Evolutionary conservation across 2,329 filamentous ascomycete species (phyloP).

Genomic region (Pestalotiopsis sp.): DNA sequence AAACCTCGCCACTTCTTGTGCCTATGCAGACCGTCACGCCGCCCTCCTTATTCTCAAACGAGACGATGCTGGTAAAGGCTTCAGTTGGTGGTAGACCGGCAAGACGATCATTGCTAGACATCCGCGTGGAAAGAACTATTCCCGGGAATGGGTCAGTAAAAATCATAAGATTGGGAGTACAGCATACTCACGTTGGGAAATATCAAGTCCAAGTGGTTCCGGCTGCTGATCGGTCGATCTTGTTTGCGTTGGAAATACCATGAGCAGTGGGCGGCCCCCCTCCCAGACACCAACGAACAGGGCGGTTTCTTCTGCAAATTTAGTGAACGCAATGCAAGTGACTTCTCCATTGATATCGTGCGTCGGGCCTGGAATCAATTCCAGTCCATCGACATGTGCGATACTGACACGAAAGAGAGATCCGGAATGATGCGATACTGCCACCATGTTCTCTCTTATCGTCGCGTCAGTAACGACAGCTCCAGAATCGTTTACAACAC

Average conservation of each 20-base stretch:
- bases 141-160: neutral
- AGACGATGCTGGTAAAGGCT: constrained; percentile 49
- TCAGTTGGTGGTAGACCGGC: constrained; percentile 30
- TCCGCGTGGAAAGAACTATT: neutral
- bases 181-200: constrained; percentile 18
- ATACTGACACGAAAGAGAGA: constrained; percentile 41
- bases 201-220: constrained; percentile 14
- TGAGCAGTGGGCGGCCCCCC: constrained; percentile 20
- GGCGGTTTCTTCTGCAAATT: constrained; percentile 17
- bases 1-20: constrained; percentile 54
- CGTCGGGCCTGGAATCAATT: constrained; percentile 29
- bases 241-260: constrained; percentile 20
- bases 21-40: constrained; percentile 43
- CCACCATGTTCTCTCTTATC: constrained; percentile 39
- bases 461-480: constrained; percentile 45
- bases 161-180: too few species aligned
- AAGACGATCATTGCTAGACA: neutral
- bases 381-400: constrained; percentile 37
- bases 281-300: constrained; percentile 27
- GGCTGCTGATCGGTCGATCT: neutral
- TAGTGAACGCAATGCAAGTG: constrained; percentile 43
- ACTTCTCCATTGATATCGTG: constrained; percentile 48
- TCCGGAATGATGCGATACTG: constrained; percentile 43
- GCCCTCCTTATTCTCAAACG: constrained; percentile 28
- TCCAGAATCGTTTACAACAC: constrained; percentile 31